Percentiles rank a stretch among this genome's conserved stretches.
Conservation (phyloP, 1,284 basidiomycete genomes). For the Pseudozyma tsukubaensis region DNA sequence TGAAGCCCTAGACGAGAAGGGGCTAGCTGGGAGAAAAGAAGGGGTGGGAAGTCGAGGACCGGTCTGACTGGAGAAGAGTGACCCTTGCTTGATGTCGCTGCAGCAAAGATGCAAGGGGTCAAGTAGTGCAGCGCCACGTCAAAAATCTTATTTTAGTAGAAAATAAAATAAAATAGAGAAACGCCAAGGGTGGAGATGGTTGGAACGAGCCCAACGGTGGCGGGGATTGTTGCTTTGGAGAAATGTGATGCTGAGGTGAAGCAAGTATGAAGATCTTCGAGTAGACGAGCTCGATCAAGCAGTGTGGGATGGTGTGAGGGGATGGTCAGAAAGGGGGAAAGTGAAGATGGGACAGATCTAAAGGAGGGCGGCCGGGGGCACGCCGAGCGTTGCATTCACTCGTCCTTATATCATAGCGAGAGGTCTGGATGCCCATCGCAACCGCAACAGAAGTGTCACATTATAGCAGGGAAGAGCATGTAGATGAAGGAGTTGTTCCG, state of each 20-base stretch:
- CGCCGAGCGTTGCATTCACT: too few species aligned
- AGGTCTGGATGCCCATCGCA: too few species aligned
- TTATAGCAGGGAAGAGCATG: background rate
- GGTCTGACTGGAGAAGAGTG: background rate
- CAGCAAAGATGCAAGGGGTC: constrained; percentile 37
- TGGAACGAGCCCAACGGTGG: background rate
- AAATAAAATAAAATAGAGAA: constrained; percentile 1
- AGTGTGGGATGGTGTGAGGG: too few species aligned
- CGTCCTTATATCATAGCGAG: too few species aligned
- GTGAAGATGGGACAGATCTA: too few species aligned
- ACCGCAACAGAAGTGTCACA: too few species aligned
- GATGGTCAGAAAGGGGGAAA: too few species aligned
- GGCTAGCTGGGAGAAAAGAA: background rate
- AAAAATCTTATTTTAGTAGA: background rate
- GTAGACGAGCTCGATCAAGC: too few species aligned
- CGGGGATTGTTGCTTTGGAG: background rate
- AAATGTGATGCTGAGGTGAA: too few species aligned
- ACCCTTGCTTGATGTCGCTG: constrained; percentile 6
- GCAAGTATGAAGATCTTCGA: too few species aligned
- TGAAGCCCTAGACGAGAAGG: background rate
- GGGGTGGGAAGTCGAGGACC: constrained; percentile 5
- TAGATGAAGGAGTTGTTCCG: background rate
- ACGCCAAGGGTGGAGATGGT: background rate
- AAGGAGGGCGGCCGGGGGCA: too few species aligned
- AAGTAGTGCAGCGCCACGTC: constrained; percentile 29